Evolutionary conservation across 139 green algal species (phyloP).

Genomic region (Asterochloris erici): DNA sequence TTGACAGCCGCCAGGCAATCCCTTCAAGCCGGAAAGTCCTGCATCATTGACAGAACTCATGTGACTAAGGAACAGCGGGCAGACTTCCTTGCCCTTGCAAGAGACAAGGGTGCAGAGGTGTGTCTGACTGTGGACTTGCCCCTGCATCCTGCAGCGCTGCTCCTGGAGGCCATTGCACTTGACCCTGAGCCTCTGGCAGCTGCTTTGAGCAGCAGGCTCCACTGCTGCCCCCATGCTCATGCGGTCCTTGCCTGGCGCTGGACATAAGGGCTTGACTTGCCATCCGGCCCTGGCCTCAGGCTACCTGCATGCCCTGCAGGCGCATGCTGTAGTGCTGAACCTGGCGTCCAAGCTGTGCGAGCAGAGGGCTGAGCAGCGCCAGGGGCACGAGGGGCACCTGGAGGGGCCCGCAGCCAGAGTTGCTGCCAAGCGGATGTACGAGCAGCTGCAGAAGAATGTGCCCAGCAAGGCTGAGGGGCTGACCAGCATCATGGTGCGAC

Average conservation of each 20-base stretch:
- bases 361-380: constrained; percentile 29
- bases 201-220: too few species aligned
- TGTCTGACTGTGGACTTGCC: too few species aligned
- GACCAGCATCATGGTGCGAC: not conserved
- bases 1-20: constrained; percentile 35
- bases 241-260: too few species aligned
- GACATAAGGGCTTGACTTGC: too few species aligned
- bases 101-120: not conserved
- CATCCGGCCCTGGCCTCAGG: too few species aligned
- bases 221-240: too few species aligned
- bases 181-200: too few species aligned
- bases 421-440: constrained; percentile 31
- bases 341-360: constrained; percentile 41
- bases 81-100: constrained; percentile 54
- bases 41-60: constrained; percentile 74
- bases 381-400: constrained; percentile 57
- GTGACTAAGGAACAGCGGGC: constrained; percentile 50
- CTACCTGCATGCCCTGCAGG: not conserved
- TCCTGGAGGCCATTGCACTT: too few species aligned
- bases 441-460: constrained; percentile 1
- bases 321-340: constrained; percentile 52
- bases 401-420: constrained; percentile 31
- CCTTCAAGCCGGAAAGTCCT: constrained; percentile 29
- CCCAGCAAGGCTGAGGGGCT: not conserved
- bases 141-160: too few species aligned